phyloP scores from a whole-genome alignment of 345 rosid species.

The Cardamine chenopodiifolia region DNA sequence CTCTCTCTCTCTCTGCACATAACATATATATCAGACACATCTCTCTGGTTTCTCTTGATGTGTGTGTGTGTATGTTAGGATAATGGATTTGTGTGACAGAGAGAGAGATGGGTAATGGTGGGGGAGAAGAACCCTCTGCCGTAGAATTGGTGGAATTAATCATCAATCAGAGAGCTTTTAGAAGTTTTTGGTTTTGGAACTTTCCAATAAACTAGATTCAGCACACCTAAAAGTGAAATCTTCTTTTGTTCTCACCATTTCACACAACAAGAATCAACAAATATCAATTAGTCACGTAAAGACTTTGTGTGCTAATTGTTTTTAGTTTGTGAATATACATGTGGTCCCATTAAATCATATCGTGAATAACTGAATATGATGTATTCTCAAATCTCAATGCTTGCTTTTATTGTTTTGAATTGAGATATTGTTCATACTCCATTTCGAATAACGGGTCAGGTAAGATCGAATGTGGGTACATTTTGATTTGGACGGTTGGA shows the following conservation, averaged over 20 bases:
- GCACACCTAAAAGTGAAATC: slow-evolving; percentile 25
- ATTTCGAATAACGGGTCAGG: background rate
- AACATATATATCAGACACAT: background rate
- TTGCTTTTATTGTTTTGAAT: background rate
- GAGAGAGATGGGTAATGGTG: slow-evolving; percentile 7
- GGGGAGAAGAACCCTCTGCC: slow-evolving; percentile 15
- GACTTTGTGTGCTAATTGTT: background rate
- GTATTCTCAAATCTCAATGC: too few species aligned
- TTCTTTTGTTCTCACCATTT: slow-evolving; percentile 35
- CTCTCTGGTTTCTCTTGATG: background rate
- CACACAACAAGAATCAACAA: slow-evolving; percentile 12
- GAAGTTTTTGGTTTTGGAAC: slow-evolving; percentile 20
- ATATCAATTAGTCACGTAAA: slow-evolving; percentile 3
- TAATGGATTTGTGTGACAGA: slow-evolving; percentile 2
- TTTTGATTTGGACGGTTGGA: background rate
- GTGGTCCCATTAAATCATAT: slow-evolving; percentile 7
- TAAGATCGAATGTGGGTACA: background rate
- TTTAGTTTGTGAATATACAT: background rate
- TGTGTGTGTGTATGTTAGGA: background rate
- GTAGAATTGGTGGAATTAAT: background rate
- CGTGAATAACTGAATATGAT: too few species aligned
- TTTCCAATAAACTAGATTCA: slow-evolving; percentile 21
- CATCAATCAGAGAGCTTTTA: background rate
- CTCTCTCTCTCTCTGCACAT: too few species aligned
- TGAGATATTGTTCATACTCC: background rate